These are phyloP conservation scores for Phytopythium delawarense DNA, from an alignment of 352 stramenopile genomes.

Conservation along the genomic window DNA sequence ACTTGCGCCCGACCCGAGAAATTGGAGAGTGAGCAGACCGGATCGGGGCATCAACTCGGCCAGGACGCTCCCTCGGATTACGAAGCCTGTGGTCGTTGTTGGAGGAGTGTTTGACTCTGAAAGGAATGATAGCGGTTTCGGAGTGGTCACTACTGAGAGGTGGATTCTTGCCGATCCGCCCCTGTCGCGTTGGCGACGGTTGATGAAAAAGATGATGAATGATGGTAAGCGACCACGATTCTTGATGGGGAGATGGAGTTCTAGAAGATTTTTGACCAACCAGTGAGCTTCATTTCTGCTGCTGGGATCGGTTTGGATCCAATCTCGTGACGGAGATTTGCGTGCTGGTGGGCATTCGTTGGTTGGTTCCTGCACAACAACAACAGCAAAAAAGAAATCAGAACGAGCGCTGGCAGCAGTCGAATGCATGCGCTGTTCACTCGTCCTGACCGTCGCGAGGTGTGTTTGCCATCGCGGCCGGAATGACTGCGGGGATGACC, in stretches of 20 bases:
- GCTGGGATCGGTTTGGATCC: constrained; percentile 6
- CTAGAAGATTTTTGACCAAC: constrained; percentile 5
- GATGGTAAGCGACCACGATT: background rate
- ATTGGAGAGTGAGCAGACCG: constrained; percentile 18
- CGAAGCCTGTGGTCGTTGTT: background rate
- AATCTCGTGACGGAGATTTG: background rate
- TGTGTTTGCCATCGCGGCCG: background rate
- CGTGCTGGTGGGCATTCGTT: background rate
- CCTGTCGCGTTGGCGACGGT: constrained; percentile 2
- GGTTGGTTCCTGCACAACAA: background rate
- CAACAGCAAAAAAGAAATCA: background rate
- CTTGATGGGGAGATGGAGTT: background rate
- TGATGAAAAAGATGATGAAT: constrained; percentile 3
- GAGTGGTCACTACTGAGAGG: background rate
- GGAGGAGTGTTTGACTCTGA: background rate
- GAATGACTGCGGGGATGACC: background rate
- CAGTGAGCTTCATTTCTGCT: background rate
- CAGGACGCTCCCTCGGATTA: constrained; percentile 6
- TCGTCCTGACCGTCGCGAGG: no score
- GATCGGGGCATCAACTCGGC: background rate
- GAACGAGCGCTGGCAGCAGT: background rate
- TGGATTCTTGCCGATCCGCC: background rate
- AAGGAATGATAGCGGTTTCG: background rate
- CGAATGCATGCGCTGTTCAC: background rate
- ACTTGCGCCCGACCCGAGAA: constrained; percentile 17